Evolutionary conservation across 352 stramenopile species (phyloP).

Genomic region (Phytophthora fragariae): DNA sequence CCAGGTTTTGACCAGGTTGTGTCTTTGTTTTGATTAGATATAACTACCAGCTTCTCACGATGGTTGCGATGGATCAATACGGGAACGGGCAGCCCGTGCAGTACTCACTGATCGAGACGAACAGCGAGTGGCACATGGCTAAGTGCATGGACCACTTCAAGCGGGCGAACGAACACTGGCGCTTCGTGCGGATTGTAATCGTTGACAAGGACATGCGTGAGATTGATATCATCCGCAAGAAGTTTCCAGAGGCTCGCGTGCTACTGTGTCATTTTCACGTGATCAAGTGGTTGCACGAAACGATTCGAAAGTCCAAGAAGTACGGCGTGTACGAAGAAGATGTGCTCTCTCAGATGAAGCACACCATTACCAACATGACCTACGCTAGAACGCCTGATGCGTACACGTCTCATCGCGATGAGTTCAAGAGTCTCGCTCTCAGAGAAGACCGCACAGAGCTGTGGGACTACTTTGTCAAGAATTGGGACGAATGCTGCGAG

Average conservation of each 20-base stretch:
- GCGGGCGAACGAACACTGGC: slow-evolving; percentile 17
- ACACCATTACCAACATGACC: slow-evolving; percentile 16
- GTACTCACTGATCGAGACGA: slow-evolving; percentile 17
- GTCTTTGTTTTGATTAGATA: slow-evolving; percentile 1
- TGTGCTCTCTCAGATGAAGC: slow-evolving; percentile 15
- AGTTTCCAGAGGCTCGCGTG: neutral
- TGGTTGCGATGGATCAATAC: slow-evolving; percentile 21
- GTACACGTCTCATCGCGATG: slow-evolving; percentile 5
- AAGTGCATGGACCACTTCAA: slow-evolving; percentile 21
- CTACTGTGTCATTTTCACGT: slow-evolving; percentile 19
- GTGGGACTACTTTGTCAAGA: no score
- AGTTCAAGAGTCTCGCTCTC: no score
- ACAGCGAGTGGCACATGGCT: slow-evolving; percentile 10
- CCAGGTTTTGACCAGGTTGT: slow-evolving; percentile 9
- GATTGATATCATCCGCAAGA: slow-evolving; percentile 2
- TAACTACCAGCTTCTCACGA: slow-evolving; percentile 19
- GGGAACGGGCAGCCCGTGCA: slow-evolving; percentile 6
- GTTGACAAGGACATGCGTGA: slow-evolving; percentile 22
- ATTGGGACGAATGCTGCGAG: no score
- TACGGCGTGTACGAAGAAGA: slow-evolving; percentile 9
- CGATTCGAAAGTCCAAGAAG: neutral
- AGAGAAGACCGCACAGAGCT: no score
- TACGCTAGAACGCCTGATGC: neutral
- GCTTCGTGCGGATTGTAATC: slow-evolving; percentile 11
- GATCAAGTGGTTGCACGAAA: slow-evolving; percentile 26